A percentile compares a stretch with the other conserved stretches of the same genome.
Conservation (phyloP, 1,139 yeast species). For the Candida albicans region DNA sequence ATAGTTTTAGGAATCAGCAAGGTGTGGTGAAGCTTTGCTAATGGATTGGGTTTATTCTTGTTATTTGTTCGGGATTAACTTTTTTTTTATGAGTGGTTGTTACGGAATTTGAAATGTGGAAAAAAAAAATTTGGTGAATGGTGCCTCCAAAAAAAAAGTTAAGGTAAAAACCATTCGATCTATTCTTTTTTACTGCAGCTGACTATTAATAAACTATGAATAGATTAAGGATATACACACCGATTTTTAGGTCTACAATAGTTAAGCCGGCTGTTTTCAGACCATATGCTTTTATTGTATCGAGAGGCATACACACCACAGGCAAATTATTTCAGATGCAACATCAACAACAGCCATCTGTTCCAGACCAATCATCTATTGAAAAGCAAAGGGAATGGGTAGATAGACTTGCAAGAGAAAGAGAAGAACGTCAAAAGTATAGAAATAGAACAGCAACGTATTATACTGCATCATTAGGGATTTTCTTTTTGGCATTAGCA, state of each 20-base stretch:
- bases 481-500: conserved; percentile 75
- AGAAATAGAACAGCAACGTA: conserved; percentile 58
- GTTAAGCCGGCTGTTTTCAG: neutral
- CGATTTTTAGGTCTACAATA: neutral
- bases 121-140: too few species aligned
- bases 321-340: conserved; percentile 2
- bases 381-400: conserved; percentile 18
- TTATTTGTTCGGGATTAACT: too few species aligned
- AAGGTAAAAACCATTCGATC: too few species aligned
- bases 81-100: too few species aligned
- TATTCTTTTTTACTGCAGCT: too few species aligned
- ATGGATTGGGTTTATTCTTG: neutral
- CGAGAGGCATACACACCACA: neutral
- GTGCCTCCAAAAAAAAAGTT: too few species aligned
- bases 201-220: neutral
- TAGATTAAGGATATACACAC: neutral
- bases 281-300: neutral
- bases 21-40: neutral
- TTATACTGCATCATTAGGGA: conserved; percentile 70
- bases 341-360: conserved; percentile 3
- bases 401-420: conserved; percentile 20
- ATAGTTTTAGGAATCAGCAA: too few species aligned
- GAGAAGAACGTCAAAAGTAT: conserved; percentile 32
- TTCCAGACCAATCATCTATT: conserved; percentile 1
- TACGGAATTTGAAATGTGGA: too few species aligned